Conservation (phyloP, 2,329 filamentous ascomycete genomes). For the Aschersonia sp. region DNA sequence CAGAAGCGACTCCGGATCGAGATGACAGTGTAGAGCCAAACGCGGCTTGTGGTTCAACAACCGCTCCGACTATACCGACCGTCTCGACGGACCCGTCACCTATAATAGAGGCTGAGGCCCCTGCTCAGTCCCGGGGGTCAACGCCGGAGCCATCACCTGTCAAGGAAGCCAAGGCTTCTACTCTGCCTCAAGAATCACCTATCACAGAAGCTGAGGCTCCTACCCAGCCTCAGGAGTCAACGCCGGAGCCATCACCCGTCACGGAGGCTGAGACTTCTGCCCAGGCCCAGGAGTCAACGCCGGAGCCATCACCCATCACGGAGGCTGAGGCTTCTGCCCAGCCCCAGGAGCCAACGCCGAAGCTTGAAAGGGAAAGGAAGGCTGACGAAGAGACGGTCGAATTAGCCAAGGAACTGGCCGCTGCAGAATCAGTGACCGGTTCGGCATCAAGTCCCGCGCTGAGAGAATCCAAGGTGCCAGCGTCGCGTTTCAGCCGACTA, state of each 20-base stretch:
- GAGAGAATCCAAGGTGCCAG: slow-evolving; percentile 79
- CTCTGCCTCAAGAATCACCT: background rate
- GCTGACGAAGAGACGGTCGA: slow-evolving; percentile 5
- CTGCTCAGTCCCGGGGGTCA: too few species aligned
- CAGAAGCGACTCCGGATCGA: background rate
- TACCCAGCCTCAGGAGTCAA: too few species aligned
- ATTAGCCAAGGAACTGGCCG: slow-evolving; percentile 12
- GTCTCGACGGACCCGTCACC: background rate
- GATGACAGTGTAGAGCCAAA: background rate
- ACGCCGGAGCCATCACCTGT: too few species aligned
- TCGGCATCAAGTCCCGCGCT: slow-evolving; percentile 44
- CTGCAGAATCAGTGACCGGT: slow-evolving; percentile 5
- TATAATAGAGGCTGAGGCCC: background rate
- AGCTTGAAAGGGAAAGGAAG: background rate
- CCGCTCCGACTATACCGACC: background rate
- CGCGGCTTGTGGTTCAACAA: background rate
- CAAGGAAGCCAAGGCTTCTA: too few species aligned
- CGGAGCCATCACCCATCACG: too few species aligned
- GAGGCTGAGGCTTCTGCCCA: too few species aligned
- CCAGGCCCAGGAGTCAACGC: too few species aligned
- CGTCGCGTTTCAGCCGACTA: slow-evolving; percentile 70
- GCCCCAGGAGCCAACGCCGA: too few species aligned
- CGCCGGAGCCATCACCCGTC: too few species aligned
- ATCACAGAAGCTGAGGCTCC: background rate
- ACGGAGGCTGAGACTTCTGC: too few species aligned